Conservation (phyloP, 371 early-diverging fungal genomes). For the Parasitella parasitica region DNA sequence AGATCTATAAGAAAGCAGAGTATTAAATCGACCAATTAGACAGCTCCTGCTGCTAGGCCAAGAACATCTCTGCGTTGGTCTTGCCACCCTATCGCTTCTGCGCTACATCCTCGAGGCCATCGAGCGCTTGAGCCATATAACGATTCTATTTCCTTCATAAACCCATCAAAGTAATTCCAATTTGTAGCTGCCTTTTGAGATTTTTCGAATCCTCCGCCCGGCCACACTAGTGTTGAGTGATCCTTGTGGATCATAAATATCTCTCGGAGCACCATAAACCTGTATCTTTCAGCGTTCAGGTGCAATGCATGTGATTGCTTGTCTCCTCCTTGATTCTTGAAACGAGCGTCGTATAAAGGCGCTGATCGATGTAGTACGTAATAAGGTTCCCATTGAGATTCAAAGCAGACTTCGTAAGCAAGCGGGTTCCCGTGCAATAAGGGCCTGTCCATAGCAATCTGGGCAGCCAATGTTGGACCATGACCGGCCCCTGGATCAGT, state of each 20-base stretch:
- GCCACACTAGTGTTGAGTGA: constrained; percentile 57
- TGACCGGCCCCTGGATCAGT: constrained; percentile 66
- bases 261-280: constrained; percentile 52
- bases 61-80: constrained; percentile 38
- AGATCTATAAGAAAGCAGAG: neutral
- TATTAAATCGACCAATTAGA: too few species aligned
- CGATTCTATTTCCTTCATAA: constrained; percentile 48
- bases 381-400: constrained; percentile 74
- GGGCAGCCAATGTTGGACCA: constrained; percentile 52
- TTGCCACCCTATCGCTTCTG: constrained; percentile 49
- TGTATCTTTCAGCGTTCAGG: constrained; percentile 58
- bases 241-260: constrained; percentile 63
- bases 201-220: constrained; percentile 54
- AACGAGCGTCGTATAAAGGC: constrained; percentile 62
- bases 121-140: constrained; percentile 52
- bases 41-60: constrained; percentile 37
- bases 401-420: constrained; percentile 65
- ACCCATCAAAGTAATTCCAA: constrained; percentile 59
- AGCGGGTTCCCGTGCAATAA: constrained; percentile 21
- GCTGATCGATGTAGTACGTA: constrained; percentile 52
- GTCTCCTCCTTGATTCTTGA: constrained; percentile 67
- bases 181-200: constrained; percentile 37
- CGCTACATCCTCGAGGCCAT: constrained; percentile 63
- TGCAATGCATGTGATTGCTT: constrained; percentile 66
- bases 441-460: constrained; percentile 34